phyloP scores from a whole-genome alignment of 164 flowering plant species.

The Dillenia turbinata region DNA sequence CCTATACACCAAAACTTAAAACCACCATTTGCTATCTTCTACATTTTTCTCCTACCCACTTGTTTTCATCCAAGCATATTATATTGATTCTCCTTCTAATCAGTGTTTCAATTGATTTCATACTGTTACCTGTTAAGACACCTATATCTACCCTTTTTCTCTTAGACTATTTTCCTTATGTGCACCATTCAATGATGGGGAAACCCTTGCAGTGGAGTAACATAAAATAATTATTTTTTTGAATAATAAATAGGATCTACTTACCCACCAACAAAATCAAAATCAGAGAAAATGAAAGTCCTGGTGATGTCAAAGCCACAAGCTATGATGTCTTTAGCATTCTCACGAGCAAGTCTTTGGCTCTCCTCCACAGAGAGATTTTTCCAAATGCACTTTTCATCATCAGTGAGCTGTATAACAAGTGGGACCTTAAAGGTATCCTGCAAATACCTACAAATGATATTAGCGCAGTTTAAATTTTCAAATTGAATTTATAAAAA shows the following conservation, averaged over 20 bases:
- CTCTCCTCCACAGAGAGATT: conserved; percentile 85
- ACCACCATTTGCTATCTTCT: too few species aligned
- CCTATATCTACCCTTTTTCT: too few species aligned
- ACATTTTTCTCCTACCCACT: too few species aligned
- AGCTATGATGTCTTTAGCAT: conserved; percentile 97
- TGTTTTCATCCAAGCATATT: too few species aligned
- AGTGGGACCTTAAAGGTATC: conserved; percentile 95
- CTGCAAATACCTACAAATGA: conserved; percentile 77
- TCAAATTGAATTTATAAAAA: neutral
- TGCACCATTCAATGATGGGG: too few species aligned
- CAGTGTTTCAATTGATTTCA: too few species aligned
- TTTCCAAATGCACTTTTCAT: conserved; percentile 98
- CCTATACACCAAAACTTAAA: too few species aligned
- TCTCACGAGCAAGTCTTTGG: conserved; percentile 86
- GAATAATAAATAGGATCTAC: conserved; percentile 16
- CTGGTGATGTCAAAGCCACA: conserved; percentile 91
- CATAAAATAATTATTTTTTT: too few species aligned
- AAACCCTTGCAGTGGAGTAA: too few species aligned
- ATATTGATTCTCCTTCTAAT: too few species aligned
- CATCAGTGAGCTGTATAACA: conserved; percentile 95
- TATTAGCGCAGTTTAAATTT: conserved; percentile 5
- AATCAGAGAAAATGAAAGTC: conserved; percentile 93
- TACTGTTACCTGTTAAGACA: too few species aligned
- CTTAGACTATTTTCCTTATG: too few species aligned
- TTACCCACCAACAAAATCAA: conserved; percentile 91